Base-by-base conservation (phyloP, 1,284 basidiomycete genomes). In the Ceratobasidium theobromae region DNA sequence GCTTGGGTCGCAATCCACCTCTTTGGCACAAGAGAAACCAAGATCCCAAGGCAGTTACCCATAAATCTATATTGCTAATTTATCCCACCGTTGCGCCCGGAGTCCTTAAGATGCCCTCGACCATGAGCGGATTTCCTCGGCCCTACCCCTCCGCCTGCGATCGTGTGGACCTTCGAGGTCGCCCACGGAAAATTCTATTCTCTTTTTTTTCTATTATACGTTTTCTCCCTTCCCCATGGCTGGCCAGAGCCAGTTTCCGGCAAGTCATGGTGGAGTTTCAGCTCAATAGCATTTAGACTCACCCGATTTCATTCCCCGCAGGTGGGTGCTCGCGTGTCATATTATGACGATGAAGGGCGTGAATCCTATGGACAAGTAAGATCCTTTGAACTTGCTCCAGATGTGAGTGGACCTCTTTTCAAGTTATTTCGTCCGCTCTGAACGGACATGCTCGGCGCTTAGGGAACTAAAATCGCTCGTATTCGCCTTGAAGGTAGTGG, bases 131-230 rank as follows among this genome's bases (percentile, higher is more conserved):
- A 32, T 28, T 64, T 64, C 48, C n/a, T 27, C 58, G 58, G 58
- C 58, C 48, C 58, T 64, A 64, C 48, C 58, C 58, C 57, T 21
- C 35, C 58, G 58, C 58, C 58, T 52, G 58, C 58, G 58, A 64
- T 64, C 48, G 58, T 64, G 58, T 64, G 33, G 58, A 64, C 58
- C 58, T 40, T 30, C 25, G 12, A 16, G 58, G 58, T 64, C 58
- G 58, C 32, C 18, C 58, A 64, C 58, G 48, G 40, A 40, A 48
- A 49, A 21, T 30, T n/a, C n/a, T 58, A 32, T 58, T 46, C 21
- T 33, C 21, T 52, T 64, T 52, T 52, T 25, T 52, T 11, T 40
- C 27, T 43, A 38, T 51, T 43, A 60, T 25, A 38, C 6, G 18
- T 38, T 60, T 64, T 12, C 33, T 64, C 28, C 35, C 27, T 48